Percentiles rank a stretch among this genome's conserved stretches.
These are phyloP conservation scores for Allantophomopsis lycopodina DNA, from an alignment of 2,329 filamentous ascomycete genomes.

Conservation along the genomic window DNA sequence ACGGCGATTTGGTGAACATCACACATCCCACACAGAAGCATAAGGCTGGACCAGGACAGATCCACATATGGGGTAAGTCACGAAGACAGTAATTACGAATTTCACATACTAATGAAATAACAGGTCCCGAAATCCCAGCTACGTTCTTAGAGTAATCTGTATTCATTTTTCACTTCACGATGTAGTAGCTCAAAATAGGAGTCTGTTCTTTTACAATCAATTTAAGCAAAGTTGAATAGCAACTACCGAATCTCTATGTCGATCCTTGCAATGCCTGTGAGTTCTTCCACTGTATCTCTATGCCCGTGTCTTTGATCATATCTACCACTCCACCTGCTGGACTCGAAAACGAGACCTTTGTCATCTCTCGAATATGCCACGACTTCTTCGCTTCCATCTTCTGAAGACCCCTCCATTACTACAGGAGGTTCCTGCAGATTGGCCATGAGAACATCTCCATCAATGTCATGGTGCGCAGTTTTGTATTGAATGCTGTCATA, in stretches of 20 bases:
- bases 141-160: background rate
- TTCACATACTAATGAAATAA: background rate
- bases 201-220: too few species aligned
- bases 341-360: constrained; percentile 1
- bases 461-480: background rate
- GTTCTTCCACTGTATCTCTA: constrained; percentile 20
- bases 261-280: constrained; percentile 22
- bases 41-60: constrained; percentile 19
- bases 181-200: too few species aligned
- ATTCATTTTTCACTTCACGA: background rate
- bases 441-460: constrained; percentile 10
- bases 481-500: constrained; percentile 4
- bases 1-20: constrained; percentile 35
- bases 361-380: constrained; percentile 2
- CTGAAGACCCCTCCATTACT: background rate
- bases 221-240: too few species aligned
- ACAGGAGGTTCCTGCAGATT: constrained; percentile 5
- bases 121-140: background rate
- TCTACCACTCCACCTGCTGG: background rate
- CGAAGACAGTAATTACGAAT: background rate
- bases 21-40: constrained; percentile 25
- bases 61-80: constrained; percentile 20
- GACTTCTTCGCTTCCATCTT: constrained; percentile 1
- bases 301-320: background rate
- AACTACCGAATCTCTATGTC: constrained; percentile 21